phyloP scores from a whole-genome alignment of 2,329 filamentous ascomycete species.

The Botrytis sinoallii region DNA sequence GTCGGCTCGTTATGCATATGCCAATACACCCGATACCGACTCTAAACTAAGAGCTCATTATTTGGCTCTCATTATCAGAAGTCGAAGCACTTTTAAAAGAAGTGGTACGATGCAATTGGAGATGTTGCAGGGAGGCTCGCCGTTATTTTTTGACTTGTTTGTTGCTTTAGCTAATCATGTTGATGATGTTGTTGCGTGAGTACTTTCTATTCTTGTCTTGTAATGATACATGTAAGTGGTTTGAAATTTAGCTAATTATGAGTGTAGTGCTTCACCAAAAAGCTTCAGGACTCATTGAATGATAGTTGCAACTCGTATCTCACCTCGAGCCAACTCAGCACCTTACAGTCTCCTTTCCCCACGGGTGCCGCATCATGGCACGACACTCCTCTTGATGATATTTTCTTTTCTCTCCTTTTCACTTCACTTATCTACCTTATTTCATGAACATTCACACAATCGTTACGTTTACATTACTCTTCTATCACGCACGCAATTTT shows the following conservation, averaged over 20 bases:
- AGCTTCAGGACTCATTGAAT: slow-evolving; percentile 32
- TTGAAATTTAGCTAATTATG: slow-evolving; percentile 7
- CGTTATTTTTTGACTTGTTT: slow-evolving; percentile 90
- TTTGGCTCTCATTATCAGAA: slow-evolving; percentile 86
- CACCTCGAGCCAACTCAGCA: neutral
- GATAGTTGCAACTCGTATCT: slow-evolving; percentile 13
- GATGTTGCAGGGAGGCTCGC: slow-evolving; percentile 80
- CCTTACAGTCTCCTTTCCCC: neutral
- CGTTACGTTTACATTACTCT: neutral
- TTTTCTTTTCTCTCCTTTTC: neutral
- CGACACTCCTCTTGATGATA: neutral
- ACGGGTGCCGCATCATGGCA: neutral
- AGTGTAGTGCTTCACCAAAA: slow-evolving; percentile 33
- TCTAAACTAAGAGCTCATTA: slow-evolving; percentile 91
- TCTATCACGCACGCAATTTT: neutral
- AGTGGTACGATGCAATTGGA: slow-evolving; percentile 95
- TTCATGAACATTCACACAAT: neutral
- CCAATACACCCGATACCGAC: slow-evolving; percentile 83
- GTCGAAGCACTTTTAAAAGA: slow-evolving; percentile 82
- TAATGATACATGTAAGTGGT: neutral
- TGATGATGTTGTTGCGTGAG: slow-evolving; percentile 62
- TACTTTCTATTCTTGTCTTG: slow-evolving; percentile 22
- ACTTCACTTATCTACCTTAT: neutral
- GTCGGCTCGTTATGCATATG: slow-evolving; percentile 86
- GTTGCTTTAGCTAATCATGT: slow-evolving; percentile 92